Percentiles rank a stretch among this genome's conserved stretches.
Evolutionary conservation across 2,329 filamentous ascomycete genomes (phyloP).

Genomic region (Myriosclerotinia duriaeana): DNA sequence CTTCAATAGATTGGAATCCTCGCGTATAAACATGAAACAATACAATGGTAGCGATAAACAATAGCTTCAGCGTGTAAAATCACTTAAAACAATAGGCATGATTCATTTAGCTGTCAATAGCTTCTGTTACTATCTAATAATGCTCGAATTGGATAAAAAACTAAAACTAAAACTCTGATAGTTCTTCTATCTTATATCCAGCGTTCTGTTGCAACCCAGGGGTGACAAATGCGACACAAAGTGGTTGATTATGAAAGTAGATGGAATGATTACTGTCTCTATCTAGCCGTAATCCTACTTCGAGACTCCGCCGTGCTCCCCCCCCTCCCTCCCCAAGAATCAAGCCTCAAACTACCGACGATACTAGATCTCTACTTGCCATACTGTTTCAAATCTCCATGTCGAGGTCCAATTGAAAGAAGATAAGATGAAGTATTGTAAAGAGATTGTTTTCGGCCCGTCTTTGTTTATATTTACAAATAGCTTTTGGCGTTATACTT

Average conservation of each 20-base stretch:
- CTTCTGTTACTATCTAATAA: no score
- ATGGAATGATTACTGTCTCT: neutral
- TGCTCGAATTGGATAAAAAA: accelerated
- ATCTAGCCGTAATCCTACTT: neutral
- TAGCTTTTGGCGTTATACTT: neutral
- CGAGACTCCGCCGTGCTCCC: neutral
- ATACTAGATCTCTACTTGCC: neutral
- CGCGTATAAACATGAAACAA: neutral
- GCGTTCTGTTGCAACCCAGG: neutral
- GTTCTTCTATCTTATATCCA: neutral
- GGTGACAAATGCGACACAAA: neutral
- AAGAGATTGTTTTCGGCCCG: neutral
- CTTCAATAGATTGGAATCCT: neutral
- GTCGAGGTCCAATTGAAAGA: neutral
- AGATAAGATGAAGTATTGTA: neutral
- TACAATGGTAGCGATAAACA: neutral
- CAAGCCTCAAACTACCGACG: neutral
- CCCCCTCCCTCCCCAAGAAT: neutral
- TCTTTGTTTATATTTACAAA: neutral
- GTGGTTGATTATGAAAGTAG: neutral
- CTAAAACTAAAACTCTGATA: neutral
- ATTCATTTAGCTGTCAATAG: accelerated
- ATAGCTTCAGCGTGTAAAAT: neutral
- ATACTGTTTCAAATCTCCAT: neutral
- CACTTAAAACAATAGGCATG: neutral